Base-by-base conservation (phyloP, 108 stramenopile species). In the Aureococcus anophagefferens region DNA sequence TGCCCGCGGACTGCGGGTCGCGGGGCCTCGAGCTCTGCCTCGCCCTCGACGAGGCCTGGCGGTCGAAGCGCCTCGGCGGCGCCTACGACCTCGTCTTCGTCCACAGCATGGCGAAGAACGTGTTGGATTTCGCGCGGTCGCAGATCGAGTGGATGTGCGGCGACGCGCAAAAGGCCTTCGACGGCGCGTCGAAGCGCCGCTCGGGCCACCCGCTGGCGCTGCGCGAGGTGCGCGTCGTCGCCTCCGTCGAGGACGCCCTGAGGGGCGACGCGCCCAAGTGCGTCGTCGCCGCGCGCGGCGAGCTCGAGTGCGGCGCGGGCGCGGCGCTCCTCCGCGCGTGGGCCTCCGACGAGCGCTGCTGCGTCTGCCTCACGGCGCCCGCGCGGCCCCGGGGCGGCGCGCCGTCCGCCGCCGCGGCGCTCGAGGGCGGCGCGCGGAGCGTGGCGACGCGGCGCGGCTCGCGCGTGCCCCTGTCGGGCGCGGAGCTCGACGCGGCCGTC, bases 141-240 rank as follows among this genome's bases (percentile, higher is more conserved):
- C 92, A 93, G 76, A 66, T 93, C 74, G 91, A 92, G 80, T 93
- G 93, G 93, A 91, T 93, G 90, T 74, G 78, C 32, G 70, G 76
- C 25, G 78, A 74, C 25, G 69, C 90, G 18, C 88, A 87, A 13
- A 64, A 80, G 28, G 29, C 31, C 30, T 72, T 72, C 64, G 71
- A 72, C 35, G n/a, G 21, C 51, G 13, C 14, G 21, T 25, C 51
- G 51, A 9, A 65, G 63, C 32, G 35, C 62, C 76, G 87, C 18
- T 83, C 88, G 72, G 88, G 88, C 11, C 88, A 79, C 79, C 75
- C 79, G 1, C 65, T 93, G 34, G 78, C 77, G 73, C 62, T 72
- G 71, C 81, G 90, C 0, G 37, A 79, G 18, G 74, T 91, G 29
- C 90, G 87, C 73, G 76, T 84, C 25, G 75, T 76, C 14, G 32